Percentiles rank a stretch among this genome's conserved stretches.
These are phyloP conservation scores for Erodium moschatum DNA, from an alignment of 441 rosid species.

Conservation along the genomic window DNA sequence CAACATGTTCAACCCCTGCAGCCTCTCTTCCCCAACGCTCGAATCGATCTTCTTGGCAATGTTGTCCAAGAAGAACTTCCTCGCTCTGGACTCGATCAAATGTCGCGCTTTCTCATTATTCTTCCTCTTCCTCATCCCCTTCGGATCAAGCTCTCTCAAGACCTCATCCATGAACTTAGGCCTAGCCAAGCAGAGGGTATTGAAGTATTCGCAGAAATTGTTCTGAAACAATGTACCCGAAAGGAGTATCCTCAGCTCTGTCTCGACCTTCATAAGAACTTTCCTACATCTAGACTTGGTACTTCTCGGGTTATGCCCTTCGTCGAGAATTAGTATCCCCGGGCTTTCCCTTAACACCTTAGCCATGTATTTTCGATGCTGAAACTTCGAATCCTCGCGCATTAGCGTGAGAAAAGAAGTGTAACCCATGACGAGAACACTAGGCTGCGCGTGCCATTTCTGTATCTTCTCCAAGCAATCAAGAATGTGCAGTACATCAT, in stretches of 20 bases:
- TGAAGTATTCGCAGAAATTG: slow-evolving; percentile 89
- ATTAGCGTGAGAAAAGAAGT: slow-evolving; percentile 80
- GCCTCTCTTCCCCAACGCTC: slow-evolving; percentile 52
- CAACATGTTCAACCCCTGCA: slow-evolving; percentile 70
- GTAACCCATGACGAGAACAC: slow-evolving; percentile 93
- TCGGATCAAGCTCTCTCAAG: slow-evolving; percentile 52
- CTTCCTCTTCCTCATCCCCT: slow-evolving; percentile 4
- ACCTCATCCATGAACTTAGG: slow-evolving; percentile 78
- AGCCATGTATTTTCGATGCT: slow-evolving; percentile 75
- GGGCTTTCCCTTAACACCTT: slow-evolving; percentile 85
- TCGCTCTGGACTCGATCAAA: slow-evolving; percentile 65
- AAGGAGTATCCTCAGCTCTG: slow-evolving; percentile 67
- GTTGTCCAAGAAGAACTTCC: slow-evolving; percentile 67
- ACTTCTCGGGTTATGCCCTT: slow-evolving; percentile 94
- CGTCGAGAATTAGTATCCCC: slow-evolving; percentile 68
- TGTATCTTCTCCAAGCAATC: slow-evolving; percentile 91
- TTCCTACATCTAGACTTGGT: slow-evolving; percentile 88
- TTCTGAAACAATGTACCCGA: slow-evolving; percentile 94
- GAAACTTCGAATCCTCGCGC: slow-evolving; percentile 79
- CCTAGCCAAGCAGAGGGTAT: slow-evolving; percentile 83
- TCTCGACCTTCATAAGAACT: slow-evolving; percentile 80
- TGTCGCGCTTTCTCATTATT: slow-evolving; percentile 47
- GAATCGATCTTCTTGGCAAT: slow-evolving; percentile 80
- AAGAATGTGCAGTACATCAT: slow-evolving; percentile 80
- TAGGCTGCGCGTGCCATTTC: slow-evolving; percentile 87